phyloP scores from a whole-genome alignment of 441 rosid species.

The Corymbia citriodora region DNA sequence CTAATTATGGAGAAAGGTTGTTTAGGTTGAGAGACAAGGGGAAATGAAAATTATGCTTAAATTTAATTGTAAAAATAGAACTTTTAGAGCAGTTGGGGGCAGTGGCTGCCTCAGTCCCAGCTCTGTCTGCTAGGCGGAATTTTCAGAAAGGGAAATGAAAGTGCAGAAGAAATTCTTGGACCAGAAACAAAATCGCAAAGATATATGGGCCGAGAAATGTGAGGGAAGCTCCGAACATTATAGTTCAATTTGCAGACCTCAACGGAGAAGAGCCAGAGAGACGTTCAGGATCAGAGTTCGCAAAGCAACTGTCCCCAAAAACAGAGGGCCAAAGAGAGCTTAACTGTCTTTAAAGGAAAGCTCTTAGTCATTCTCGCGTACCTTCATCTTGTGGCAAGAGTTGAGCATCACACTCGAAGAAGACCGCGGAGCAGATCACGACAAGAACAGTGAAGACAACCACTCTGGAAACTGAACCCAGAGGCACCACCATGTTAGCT shows the following conservation, averaged over 20 bases:
- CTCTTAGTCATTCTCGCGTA: background rate
- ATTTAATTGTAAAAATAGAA: background rate
- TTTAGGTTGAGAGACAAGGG: background rate
- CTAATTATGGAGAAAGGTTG: background rate
- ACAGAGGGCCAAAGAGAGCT: background rate
- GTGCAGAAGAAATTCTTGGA: background rate
- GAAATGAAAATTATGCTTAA: background rate
- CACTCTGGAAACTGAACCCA: background rate
- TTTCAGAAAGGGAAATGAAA: background rate
- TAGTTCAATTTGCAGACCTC: background rate
- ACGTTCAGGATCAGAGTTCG: background rate
- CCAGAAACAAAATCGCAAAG: too few relatives aligned
- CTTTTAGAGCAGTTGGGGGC: background rate
- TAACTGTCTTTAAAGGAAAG: background rate
- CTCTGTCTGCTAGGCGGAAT: background rate
- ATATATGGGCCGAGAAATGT: too few relatives aligned
- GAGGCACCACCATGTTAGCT: background rate
- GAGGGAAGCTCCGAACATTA: too few relatives aligned
- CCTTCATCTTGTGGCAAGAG: background rate
- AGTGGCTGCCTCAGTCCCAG: background rate
- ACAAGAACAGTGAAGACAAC: background rate
- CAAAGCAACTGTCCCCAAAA: background rate
- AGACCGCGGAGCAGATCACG: background rate
- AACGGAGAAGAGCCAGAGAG: background rate
- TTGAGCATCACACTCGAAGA: background rate